phyloP scores from a whole-genome alignment of 805 yeast genomes.

The Ogataea wickerhamii region DNA sequence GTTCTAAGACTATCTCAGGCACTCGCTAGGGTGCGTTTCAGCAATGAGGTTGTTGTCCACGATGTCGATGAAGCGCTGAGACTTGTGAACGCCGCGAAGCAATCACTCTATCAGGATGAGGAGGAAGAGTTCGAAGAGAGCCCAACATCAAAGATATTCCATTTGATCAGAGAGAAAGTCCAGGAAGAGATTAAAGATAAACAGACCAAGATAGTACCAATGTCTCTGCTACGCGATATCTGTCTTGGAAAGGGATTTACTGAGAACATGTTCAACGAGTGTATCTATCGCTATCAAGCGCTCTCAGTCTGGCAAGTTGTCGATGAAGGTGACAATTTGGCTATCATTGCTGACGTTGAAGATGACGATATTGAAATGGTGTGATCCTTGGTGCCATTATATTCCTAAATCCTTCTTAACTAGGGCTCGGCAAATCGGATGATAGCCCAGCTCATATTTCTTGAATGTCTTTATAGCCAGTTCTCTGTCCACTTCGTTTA shows the following conservation, averaged over 20 bases:
- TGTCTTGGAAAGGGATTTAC: constrained; percentile 82
- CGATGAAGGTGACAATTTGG: constrained; percentile 64
- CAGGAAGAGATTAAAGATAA: constrained; percentile 24
- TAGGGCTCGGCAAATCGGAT: constrained; percentile 79
- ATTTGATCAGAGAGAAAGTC: constrained; percentile 53
- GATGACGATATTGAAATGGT: constrained; percentile 33
- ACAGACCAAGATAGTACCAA: constrained; percentile 34
- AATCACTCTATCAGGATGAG: constrained; percentile 62
- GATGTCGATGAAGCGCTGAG: constrained; percentile 97
- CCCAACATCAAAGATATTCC: constrained; percentile 64
- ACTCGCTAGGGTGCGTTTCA: constrained; percentile 82
- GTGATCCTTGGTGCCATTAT: constrained; percentile 13
- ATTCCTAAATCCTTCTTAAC: constrained; percentile 78
- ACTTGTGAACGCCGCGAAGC: constrained; percentile 80
- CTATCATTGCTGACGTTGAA: constrained; percentile 44
- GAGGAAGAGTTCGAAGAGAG: constrained; percentile 56
- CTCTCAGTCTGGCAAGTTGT: constrained; percentile 74
- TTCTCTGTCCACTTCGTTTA: constrained; percentile 59
- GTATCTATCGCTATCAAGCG: constrained; percentile 69
- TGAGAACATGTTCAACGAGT: constrained; percentile 67
- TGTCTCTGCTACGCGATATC: constrained; percentile 55
- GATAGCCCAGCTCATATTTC: constrained; percentile 58
- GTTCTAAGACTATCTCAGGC: constrained; percentile 93
- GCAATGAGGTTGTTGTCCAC: constrained; percentile 59
- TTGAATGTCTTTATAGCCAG: constrained; percentile 66